Evolutionary conservation across 1,139 yeast species (phyloP), one percentile per base, ranked within the genome.

Genomic region (Taiozyma sp.): DNA sequence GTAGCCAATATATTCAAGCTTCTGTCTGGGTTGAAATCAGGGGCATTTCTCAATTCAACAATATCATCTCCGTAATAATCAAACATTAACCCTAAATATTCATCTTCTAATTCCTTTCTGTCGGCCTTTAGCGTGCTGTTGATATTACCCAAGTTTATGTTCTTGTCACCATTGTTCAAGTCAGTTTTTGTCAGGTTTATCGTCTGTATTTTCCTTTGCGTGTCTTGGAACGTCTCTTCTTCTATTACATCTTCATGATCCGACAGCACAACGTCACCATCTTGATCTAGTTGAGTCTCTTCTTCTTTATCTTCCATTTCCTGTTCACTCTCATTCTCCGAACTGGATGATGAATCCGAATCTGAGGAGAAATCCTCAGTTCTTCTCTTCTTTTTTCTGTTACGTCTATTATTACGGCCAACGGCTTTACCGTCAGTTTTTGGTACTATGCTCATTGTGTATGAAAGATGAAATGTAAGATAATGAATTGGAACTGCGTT

Each of bases 341-440:
- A 46, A 12, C 50, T 43, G 10, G 62, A 58, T n/a, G 68, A 60
- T 14, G 69, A 64, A 22, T 66, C 63, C 9, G 69, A 64, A 7
- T 73, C 71, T 3, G 78, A 73, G 1, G 78, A 73, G 27, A 74
- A 74, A 36, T 80, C 81, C 51, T 84, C 88, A 0, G 92, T 85
- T 81, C 92, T 84, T 80, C 91, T 83, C 80, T 84, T 85, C 77
- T 85, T 85, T 65, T 85, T 74, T 57, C 87, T 78, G 64, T 78
- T 70, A 61, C 78, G 68, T 55, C 76, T 62, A 51, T 43, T 54
- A 70, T 53, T 63, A 38, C 40, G 40, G 40, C 40, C 40, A 16
- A 23, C 9, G 58, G 45, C 53, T 57, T 48, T 60, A 54, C 44
- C 57, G 49, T 57, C 57, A 40, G 53, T 59, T 49, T 55, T 60